These are phyloP conservation scores for Leccinum incarnatum DNA, from an alignment of 768 basidiomycete genomes.

Conservation along the genomic window DNA sequence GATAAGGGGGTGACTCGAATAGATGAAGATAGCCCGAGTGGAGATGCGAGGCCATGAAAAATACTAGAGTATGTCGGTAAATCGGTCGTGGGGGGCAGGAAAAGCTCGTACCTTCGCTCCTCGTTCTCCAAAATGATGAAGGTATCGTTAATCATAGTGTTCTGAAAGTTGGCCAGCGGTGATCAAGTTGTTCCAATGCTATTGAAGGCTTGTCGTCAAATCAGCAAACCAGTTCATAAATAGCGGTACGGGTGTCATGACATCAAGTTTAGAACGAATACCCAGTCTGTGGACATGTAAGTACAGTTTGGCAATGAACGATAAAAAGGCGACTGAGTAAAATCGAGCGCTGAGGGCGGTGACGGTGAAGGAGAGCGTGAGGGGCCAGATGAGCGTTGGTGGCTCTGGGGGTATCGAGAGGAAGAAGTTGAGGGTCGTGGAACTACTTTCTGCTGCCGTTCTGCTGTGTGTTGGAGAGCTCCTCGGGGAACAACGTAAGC, in stretches of 20 bases:
- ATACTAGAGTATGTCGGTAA: neutral
- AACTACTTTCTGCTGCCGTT: constrained; percentile 29
- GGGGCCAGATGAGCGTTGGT: constrained; percentile 35
- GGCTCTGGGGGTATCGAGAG: constrained; percentile 34
- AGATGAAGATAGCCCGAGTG: constrained; percentile 21
- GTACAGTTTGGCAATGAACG: constrained; percentile 38
- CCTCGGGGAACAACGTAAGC: constrained; percentile 46
- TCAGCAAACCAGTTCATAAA: constrained; percentile 1
- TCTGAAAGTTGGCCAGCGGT: constrained; percentile 67
- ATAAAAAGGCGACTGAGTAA: constrained; percentile 39
- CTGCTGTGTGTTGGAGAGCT: constrained; percentile 38
- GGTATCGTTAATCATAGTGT: constrained; percentile 68
- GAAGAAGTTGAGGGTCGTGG: constrained; percentile 20
- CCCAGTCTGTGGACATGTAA: constrained; percentile 37
- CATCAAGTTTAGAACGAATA: constrained; percentile 39
- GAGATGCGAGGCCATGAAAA: neutral
- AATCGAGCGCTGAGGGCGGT: constrained; percentile 43
- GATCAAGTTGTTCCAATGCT: constrained; percentile 67
- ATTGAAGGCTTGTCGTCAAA: constrained; percentile 52
- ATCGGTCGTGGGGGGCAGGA: neutral
- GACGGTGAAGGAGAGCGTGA: constrained; percentile 39
- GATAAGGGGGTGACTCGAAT: constrained; percentile 65
- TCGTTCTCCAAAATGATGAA: constrained; percentile 64
- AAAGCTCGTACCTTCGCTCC: constrained; percentile 56
- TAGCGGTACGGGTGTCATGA: constrained; percentile 52